phyloP scores from a whole-genome alignment of 31 red algal genomes.

The Odonthalia washingtoniensis region DNA sequence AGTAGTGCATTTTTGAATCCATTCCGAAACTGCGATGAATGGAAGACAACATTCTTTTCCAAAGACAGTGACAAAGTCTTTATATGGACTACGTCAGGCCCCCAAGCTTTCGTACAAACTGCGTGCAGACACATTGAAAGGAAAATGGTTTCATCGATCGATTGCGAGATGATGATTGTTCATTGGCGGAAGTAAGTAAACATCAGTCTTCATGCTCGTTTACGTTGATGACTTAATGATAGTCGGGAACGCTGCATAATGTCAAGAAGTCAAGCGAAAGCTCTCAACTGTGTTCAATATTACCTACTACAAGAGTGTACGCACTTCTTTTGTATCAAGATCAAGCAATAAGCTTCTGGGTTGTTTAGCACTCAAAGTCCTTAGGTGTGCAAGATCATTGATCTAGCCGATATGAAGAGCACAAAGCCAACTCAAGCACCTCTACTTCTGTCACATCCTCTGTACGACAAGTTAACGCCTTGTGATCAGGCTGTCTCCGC shows the following conservation, averaged over 20 bases:
- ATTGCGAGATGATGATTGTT: neutral
- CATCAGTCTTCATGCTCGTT: neutral
- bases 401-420: neutral
- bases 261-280: neutral
- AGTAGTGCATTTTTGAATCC: too few species aligned
- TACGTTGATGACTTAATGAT: conserved; percentile 34
- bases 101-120: conserved; percentile 39
- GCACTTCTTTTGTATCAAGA: neutral
- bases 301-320: conserved; percentile 8
- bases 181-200: neutral
- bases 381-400: conserved; percentile 18
- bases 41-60: too few species aligned
- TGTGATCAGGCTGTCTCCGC: neutral
- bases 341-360: too few species aligned
- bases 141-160: neutral
- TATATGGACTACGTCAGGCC: conserved; percentile 47
- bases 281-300: neutral
- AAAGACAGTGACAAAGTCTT: too few species aligned
- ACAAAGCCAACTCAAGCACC: conserved; percentile 30
- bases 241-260: neutral
- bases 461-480: conserved; percentile 23
- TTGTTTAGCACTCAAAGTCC: too few species aligned
- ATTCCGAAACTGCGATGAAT: too few species aligned
- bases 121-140: neutral
- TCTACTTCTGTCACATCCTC: conserved; percentile 28